Evolutionary conservation across 1,284 basidiomycete genomes (phyloP).

Genomic region (Leccinum fallax): DNA sequence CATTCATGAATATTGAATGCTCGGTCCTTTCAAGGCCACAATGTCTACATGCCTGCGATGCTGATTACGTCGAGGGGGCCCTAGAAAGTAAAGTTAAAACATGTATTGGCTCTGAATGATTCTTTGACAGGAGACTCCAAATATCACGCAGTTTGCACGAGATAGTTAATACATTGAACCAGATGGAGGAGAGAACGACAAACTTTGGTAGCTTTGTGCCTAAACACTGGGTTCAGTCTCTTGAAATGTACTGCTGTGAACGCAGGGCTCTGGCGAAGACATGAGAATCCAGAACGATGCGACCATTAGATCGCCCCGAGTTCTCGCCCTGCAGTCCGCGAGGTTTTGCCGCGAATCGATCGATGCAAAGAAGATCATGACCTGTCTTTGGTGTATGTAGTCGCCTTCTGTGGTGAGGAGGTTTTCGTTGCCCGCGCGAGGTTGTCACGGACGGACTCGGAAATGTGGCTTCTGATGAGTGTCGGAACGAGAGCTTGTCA

Average conservation of each 20-base stretch:
- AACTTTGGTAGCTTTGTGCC: conserved; percentile 61
- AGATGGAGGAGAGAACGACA: conserved; percentile 16
- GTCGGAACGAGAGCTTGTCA: neutral
- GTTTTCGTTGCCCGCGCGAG: conserved; percentile 52
- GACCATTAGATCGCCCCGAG: neutral
- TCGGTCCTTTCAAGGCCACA: neutral
- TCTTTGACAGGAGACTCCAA: conserved; percentile 41
- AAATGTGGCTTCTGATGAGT: conserved; percentile 57
- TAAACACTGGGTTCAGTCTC: conserved; percentile 63
- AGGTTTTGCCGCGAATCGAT: conserved; percentile 2
- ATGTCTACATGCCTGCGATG: conserved; percentile 50
- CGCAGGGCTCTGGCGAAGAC: conserved; percentile 48
- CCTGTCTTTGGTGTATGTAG: conserved; percentile 50
- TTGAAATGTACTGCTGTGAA: conserved; percentile 60
- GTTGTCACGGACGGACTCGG: conserved; percentile 45
- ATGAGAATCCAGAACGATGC: conserved; percentile 1
- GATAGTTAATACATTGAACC: neutral
- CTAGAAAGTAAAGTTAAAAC: conserved; percentile 61
- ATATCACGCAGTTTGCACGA: conserved; percentile 46
- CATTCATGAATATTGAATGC: neutral
- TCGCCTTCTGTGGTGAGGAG: conserved; percentile 55
- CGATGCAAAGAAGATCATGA: neutral
- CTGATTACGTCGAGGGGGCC: conserved; percentile 73
- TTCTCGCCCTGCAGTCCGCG: conserved; percentile 29
- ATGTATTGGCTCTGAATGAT: conserved; percentile 46